Evolutionary conservation across 306 rosid species (phyloP).

Genomic region (Biancaea sappan): DNA sequence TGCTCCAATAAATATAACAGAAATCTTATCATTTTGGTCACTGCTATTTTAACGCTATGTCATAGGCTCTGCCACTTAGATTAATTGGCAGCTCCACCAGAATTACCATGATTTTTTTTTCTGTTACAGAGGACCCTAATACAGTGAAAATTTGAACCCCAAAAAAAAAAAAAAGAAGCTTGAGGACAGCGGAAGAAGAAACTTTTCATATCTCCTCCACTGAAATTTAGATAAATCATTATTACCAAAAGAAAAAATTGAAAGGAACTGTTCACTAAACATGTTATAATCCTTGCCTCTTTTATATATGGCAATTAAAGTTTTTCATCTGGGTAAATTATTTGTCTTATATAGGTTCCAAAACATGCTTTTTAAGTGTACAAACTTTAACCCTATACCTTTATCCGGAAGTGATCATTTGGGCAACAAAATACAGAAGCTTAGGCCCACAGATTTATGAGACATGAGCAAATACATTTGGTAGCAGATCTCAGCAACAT

Average conservation of each 20-base stretch:
- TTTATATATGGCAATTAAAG: background rate
- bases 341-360: background rate
- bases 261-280: background rate
- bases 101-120: conserved; percentile 10
- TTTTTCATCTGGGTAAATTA: background rate
- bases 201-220: background rate
- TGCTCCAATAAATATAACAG: conserved; percentile 27
- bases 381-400: conserved; percentile 2
- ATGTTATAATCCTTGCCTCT: background rate
- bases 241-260: background rate
- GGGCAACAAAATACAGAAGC: background rate
- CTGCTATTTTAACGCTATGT: conserved; percentile 22
- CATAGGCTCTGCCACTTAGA: background rate
- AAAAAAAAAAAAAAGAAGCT: background rate
- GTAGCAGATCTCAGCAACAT: background rate
- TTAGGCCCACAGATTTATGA: background rate
- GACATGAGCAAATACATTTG: background rate
- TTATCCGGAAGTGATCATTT: background rate
- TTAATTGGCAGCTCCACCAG: background rate
- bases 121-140: background rate
- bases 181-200: background rate
- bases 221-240: background rate
- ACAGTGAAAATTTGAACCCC: background rate
- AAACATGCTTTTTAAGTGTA: background rate
- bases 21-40: conserved; percentile 19